phyloP scores from a whole-genome alignment of 2,329 filamentous ascomycete genomes.

The Aspergillus novofumigatus region DNA sequence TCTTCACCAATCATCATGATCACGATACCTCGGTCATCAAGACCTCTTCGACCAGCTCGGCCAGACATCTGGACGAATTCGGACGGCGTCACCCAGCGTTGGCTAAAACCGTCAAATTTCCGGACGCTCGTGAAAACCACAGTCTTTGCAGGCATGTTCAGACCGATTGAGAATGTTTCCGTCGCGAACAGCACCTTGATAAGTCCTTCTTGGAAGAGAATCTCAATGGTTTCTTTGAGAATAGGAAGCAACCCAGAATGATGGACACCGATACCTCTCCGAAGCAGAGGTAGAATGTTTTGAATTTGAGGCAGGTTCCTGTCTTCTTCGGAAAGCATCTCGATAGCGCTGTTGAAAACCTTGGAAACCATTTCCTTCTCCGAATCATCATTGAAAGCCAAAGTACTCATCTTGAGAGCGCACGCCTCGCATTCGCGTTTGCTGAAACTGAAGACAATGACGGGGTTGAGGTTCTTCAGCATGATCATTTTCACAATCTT shows the following conservation, averaged over 20 bases:
- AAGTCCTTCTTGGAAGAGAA: conserved; percentile 93
- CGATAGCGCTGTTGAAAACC: conserved; percentile 90
- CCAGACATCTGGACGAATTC: conserved; percentile 99
- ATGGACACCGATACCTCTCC: conserved; percentile 93
- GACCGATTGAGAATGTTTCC: conserved; percentile 95
- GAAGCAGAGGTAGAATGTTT: conserved; percentile 81
- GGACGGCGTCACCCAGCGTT: conserved; percentile 82
- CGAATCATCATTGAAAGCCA: conserved; percentile 93
- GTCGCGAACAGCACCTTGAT: conserved; percentile 98
- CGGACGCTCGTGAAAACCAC: conserved; percentile 97
- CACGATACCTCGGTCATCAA: conserved; percentile 95
- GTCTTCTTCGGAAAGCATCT: conserved; percentile 88
- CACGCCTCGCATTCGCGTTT: conserved; percentile 93
- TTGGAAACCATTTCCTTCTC: conserved; percentile 93
- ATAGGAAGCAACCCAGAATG: conserved; percentile 94
- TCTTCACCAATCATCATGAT: conserved; percentile 99
- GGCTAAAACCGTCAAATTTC: conserved; percentile 83
- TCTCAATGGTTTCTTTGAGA: conserved; percentile 97
- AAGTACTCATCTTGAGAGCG: conserved; percentile 77
- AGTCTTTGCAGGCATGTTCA: conserved; percentile 99
- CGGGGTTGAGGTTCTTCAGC: conserved; percentile 93
- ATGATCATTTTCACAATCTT: conserved; percentile 99
- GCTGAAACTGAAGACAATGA: conserved; percentile 99
- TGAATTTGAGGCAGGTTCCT: conserved; percentile 83
- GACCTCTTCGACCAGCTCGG: conserved; percentile 89